These are phyloP conservation scores for Capronia coronata DNA, from an alignment of 2,329 filamentous ascomycete genomes.

Conservation along the genomic window DNA sequence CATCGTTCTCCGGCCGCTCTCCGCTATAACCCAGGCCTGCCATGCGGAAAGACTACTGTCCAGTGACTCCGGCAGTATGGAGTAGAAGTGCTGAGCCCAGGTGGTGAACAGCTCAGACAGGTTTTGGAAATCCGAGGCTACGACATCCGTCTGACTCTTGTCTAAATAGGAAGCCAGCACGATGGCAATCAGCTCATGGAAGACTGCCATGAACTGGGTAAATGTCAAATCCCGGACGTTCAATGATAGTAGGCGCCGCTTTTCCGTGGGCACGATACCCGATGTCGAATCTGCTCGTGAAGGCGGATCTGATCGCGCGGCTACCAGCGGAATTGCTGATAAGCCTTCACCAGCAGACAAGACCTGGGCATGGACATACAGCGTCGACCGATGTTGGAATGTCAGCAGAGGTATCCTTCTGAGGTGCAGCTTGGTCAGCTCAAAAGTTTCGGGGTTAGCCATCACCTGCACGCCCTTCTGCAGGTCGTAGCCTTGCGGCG, in stretches of 20 bases:
- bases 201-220: conserved; percentile 10
- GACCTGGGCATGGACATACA: conserved; percentile 19
- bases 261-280: background rate
- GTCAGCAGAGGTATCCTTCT: conserved; percentile 13
- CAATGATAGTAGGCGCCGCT: conserved; percentile 4
- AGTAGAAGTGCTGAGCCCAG: conserved; percentile 16
- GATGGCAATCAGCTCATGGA: conserved; percentile 19
- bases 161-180: conserved; percentile 8
- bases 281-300: background rate
- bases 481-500: conserved; percentile 2
- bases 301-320: background rate
- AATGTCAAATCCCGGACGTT: conserved; percentile 9
- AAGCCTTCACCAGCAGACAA: background rate
- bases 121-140: conserved; percentile 1
- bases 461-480: conserved; percentile 9
- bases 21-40: conserved; percentile 23
- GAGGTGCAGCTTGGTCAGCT: conserved; percentile 12
- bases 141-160: background rate
- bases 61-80: conserved; percentile 11
- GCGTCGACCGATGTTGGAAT: conserved; percentile 16
- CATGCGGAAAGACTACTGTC: conserved; percentile 17
- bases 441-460: conserved; percentile 8
- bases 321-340: background rate
- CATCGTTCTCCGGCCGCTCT: conserved; percentile 22
- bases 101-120: conserved; percentile 9